phyloP scores from a whole-genome alignment of 192 early-diverging fungal genomes.

The Podila horticola region DNA sequence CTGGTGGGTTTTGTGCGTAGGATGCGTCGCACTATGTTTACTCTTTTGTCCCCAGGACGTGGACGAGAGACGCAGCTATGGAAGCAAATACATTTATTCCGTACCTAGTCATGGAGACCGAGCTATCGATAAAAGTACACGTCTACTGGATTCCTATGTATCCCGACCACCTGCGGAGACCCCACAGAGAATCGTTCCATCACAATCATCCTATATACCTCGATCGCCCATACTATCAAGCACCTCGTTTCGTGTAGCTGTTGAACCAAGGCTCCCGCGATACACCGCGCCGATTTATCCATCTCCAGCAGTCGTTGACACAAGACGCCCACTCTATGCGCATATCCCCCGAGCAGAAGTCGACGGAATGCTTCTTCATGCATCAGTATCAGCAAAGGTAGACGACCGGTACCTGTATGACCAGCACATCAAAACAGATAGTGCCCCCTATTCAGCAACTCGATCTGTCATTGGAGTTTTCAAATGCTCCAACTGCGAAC shows the following conservation, averaged over 20 bases:
- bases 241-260: background rate
- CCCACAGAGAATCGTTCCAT: slow-evolving; percentile 2
- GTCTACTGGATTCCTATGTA: slow-evolving; percentile 2
- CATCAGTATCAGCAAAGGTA: slow-evolving; percentile 4
- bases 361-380: slow-evolving; percentile 12
- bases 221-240: slow-evolving; percentile 2
- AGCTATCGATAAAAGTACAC: background rate
- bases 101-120: background rate
- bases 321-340: slow-evolving; percentile 5
- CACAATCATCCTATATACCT: slow-evolving; percentile 5
- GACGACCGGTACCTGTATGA: slow-evolving; percentile 5
- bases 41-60: background rate
- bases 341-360: slow-evolving; percentile 14
- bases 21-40: no score
- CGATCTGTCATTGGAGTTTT: slow-evolving; percentile 4
- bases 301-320: slow-evolving; percentile 6
- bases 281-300: slow-evolving; percentile 1
- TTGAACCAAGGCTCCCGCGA: slow-evolving; percentile 9
- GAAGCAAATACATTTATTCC: background rate
- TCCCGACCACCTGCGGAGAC: background rate
- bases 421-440: slow-evolving; percentile 5
- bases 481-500: slow-evolving; percentile 8
- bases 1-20: no score
- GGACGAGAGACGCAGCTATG: background rate
- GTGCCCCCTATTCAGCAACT: background rate